Evolutionary conservation across 208 protist species (phyloP), one percentile per base, ranked within the genome.

Genomic region (Borovskyia barvae): DNA sequence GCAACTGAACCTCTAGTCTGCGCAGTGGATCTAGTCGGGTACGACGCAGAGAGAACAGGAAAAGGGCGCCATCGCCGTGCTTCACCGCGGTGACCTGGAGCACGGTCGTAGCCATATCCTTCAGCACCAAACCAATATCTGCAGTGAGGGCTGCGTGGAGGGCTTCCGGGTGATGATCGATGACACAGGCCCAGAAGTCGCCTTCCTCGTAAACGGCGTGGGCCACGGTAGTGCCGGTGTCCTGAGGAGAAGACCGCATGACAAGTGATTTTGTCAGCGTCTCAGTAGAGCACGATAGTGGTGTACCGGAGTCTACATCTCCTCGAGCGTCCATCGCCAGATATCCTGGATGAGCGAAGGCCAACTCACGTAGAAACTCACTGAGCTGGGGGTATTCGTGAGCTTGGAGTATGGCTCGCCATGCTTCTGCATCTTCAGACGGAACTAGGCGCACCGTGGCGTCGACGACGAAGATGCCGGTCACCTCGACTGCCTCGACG

Each of bases 321-420:
- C n/a, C n/a, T n/a, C n/a, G n/a, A n/a, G n/a, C n/a, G n/a, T n/a
- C n/a, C n/a, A n/a, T n/a, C n/a, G n/a, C n/a, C n/a, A n/a, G n/a
- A n/a, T n/a, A n/a, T n/a, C n/a, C n/a, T n/a, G n/a, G n/a, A n/a
- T n/a, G n/a, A n/a, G 22, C 22, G 1, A 24, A 19, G 5, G 35
- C 50, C 35, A 54, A 12, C 15, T 64, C 33, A 2, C 3, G 15
- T 11, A 71, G 19, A 26, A 59, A 56, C 19, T 52, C 55, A 2
- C 37, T 63, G 15, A 71, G 20, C 48, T 39, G 29, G 0, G 64
- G 30, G 41, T 71, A 71, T 32, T 42, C 25, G 36, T 64, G 15
- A 46, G 25, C 41, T 42, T 47, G 26, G 28, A 71, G 24, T 20
- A 29, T 12, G 25, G 25, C 19, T 15, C 32, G 47, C 47, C 64